A percentile compares a stretch with the other conserved stretches of the same genome.
phyloP scores from a whole-genome alignment of 2,329 filamentous ascomycete species.

The Penicillium sp. region DNA sequence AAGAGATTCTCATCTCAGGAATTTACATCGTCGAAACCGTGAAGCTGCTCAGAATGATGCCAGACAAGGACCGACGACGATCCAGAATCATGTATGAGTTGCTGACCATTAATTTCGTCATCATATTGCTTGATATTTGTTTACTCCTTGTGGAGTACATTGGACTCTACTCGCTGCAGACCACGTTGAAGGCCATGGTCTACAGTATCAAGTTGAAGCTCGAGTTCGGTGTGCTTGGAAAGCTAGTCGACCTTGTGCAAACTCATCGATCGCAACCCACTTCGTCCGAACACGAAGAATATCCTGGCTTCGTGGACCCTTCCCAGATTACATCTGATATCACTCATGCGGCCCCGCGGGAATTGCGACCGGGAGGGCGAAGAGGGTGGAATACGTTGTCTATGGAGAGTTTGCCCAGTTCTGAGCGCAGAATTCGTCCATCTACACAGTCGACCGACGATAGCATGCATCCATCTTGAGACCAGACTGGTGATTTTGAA shows the following conservation, averaged over 20 bases:
- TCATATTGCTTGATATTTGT: constrained; percentile 48
- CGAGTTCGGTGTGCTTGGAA: constrained; percentile 50
- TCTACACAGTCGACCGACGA: constrained; percentile 20
- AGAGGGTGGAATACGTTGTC: constrained; percentile 29
- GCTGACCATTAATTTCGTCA: constrained; percentile 50
- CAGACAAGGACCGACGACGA: constrained; percentile 37
- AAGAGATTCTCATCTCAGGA: constrained; percentile 49
- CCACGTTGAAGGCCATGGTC: constrained; percentile 47
- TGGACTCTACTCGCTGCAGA: constrained; percentile 46
- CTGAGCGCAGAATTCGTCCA: constrained; percentile 25
- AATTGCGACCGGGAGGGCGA: constrained; percentile 13
- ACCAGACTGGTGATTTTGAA: neutral
- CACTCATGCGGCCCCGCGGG: constrained; percentile 34
- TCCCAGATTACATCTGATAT: constrained; percentile 40
- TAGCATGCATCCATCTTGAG: constrained; percentile 20
- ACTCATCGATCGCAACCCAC: constrained; percentile 31
- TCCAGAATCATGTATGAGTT: constrained; percentile 50
- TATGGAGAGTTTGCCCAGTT: constrained; percentile 30
- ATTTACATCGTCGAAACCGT: constrained; percentile 56
- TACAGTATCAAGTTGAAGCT: constrained; percentile 53
- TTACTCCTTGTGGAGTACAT: constrained; percentile 47
- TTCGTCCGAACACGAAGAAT: constrained; percentile 36
- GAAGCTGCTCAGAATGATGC: constrained; percentile 42
- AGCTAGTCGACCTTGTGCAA: constrained; percentile 44
- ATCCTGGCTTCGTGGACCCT: constrained; percentile 45